A percentile compares a stretch with the other conserved stretches of the same genome.
These are phyloP conservation scores for Spergularia bocconei DNA, from an alignment of 148 eudicot species.

Conservation along the genomic window DNA sequence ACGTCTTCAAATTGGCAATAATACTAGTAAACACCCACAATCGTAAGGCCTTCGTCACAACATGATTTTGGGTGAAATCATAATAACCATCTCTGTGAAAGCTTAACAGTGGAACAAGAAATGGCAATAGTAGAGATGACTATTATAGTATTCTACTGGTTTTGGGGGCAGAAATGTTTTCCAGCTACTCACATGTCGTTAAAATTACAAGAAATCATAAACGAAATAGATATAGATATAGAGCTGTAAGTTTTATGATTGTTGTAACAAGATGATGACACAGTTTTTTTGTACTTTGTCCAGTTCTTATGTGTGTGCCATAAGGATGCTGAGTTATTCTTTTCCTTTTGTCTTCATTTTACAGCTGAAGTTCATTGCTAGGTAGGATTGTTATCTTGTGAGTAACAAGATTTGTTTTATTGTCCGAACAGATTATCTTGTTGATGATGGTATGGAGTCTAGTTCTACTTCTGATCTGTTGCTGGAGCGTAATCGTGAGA, in stretches of 20 bases:
- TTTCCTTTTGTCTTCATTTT: neutral
- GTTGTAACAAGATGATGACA: neutral
- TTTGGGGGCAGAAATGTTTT: neutral
- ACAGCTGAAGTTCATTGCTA: too few species aligned
- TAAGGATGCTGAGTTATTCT: neutral
- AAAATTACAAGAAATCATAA: neutral
- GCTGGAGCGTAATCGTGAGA: conserved; percentile 94
- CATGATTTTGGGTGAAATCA: too few species aligned
- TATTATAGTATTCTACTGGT: neutral
- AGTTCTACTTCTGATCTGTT: conserved; percentile 90
- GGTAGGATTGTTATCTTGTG: neutral
- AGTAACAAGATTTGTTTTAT: conserved; percentile 4
- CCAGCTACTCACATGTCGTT: neutral
- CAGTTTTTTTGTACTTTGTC: neutral
- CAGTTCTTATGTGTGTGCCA: neutral
- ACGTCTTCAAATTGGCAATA: conserved; percentile 1
- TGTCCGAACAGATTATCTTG: conserved; percentile 79
- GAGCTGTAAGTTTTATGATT: neutral
- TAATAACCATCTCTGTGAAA: too few species aligned
- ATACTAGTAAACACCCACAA: neutral
- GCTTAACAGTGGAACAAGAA: too few species aligned
- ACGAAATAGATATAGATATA: neutral
- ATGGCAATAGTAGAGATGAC: neutral
- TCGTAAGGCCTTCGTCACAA: too few species aligned
- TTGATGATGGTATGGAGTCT: conserved; percentile 93